These are phyloP conservation scores for Tetracentron sinense DNA, from an alignment of 164 flowering plant species.

Conservation along the genomic window DNA sequence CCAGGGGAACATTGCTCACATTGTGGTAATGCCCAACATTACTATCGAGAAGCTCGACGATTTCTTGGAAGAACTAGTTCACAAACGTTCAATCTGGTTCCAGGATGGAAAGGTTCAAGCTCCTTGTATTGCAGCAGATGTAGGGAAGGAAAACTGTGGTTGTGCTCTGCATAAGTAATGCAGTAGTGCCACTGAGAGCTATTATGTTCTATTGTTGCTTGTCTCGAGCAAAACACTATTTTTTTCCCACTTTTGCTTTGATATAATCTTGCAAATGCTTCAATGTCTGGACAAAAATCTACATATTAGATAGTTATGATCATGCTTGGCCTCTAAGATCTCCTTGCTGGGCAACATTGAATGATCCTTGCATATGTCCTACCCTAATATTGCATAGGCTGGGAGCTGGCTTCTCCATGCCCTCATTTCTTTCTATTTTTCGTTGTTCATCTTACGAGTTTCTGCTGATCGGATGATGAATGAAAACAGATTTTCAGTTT, in stretches of 20 bases:
- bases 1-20: slow-evolving; percentile 90
- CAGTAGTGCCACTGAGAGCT: not conserved
- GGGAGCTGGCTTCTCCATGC: not conserved
- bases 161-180: slow-evolving; percentile 57
- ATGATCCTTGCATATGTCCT: not conserved
- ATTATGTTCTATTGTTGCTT: not conserved
- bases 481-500: slow-evolving; percentile 53
- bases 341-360: too few relatives aligned
- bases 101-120: slow-evolving; percentile 44
- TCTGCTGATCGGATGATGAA: slow-evolving; percentile 43
- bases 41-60: slow-evolving; percentile 72
- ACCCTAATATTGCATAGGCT: not conserved
- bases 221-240: not conserved
- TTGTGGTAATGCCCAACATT: slow-evolving; percentile 91
- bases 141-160: slow-evolving; percentile 61
- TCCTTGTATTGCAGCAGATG: slow-evolving; percentile 68
- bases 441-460: too few relatives aligned
- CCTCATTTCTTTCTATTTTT: too few relatives aligned
- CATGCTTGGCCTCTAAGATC: not conserved
- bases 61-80: slow-evolving; percentile 58
- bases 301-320: too few relatives aligned
- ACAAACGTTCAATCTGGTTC: slow-evolving; percentile 62
- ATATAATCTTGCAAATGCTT: not conserved
- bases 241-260: not conserved
- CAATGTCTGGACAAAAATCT: not conserved